Conservation (phyloP, 371 early-diverging fungal species). For the Mucor mucedo region DNA sequence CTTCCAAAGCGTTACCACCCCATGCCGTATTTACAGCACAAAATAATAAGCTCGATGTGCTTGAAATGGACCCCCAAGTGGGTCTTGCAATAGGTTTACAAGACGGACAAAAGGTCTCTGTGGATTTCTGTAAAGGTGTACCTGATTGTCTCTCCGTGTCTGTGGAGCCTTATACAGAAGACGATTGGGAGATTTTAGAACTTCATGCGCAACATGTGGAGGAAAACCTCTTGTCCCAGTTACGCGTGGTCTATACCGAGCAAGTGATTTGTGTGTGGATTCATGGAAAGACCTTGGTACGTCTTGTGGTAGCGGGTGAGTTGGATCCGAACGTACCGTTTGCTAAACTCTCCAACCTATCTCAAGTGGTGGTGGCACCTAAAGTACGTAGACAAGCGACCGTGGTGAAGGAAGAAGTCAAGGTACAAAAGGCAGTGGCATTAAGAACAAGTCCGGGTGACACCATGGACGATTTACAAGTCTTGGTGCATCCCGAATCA, state of each 20-base stretch:
- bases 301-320: slow-evolving; percentile 56
- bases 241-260: slow-evolving; percentile 69
- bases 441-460: slow-evolving; percentile 5
- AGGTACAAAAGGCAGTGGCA: slow-evolving; percentile 12
- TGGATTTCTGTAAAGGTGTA: slow-evolving; percentile 66
- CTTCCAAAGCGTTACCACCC: slow-evolving; percentile 49
- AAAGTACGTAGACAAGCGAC: slow-evolving; percentile 52
- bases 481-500: slow-evolving; percentile 26
- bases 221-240: slow-evolving; percentile 76
- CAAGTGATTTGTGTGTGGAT: slow-evolving; percentile 81
- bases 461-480: neutral
- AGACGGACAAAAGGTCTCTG: slow-evolving; percentile 72
- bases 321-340: slow-evolving; percentile 60
- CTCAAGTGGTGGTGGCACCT: slow-evolving; percentile 85
- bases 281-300: slow-evolving; percentile 64
- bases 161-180: slow-evolving; percentile 79
- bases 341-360: slow-evolving; percentile 64
- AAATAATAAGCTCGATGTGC: slow-evolving; percentile 55
- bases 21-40: slow-evolving; percentile 48
- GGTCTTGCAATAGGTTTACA: slow-evolving; percentile 67
- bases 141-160: slow-evolving; percentile 68
- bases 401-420: neutral
- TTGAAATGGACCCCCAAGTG: slow-evolving; percentile 78
- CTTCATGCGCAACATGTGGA: slow-evolving; percentile 83
- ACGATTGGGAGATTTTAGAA: slow-evolving; percentile 92